Conservation (phyloP, 2,329 filamentous ascomycete species). For the Aspergillus puulaauensis region DNA sequence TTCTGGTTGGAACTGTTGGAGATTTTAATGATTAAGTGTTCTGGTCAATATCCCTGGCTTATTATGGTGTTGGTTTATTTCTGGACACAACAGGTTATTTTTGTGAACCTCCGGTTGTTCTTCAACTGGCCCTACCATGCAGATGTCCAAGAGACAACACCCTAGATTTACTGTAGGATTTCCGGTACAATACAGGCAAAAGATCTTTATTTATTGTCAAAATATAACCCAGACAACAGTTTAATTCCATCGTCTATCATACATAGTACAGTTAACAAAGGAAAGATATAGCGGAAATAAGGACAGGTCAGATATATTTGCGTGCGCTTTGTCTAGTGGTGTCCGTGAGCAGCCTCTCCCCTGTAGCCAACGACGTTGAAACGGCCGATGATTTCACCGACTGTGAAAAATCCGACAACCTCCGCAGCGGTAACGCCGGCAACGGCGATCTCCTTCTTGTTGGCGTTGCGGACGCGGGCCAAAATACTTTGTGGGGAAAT, state of each 20-base stretch:
- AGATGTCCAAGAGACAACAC: neutral
- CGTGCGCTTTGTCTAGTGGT: constrained; percentile 33
- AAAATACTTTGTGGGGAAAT: constrained; percentile 57
- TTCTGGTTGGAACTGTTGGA: neutral
- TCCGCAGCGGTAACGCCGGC: constrained; percentile 81
- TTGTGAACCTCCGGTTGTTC: neutral
- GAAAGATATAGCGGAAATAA: constrained; percentile 33
- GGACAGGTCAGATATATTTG: constrained; percentile 27
- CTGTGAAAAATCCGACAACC: constrained; percentile 92
- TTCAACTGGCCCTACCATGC: neutral
- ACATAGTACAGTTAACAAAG: constrained; percentile 40
- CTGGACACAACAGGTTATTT: neutral
- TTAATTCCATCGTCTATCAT: constrained; percentile 50
- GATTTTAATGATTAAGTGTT: neutral
- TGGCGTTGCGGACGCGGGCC: constrained; percentile 66
- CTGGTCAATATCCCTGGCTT: neutral
- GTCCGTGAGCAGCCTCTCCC: constrained; percentile 58
- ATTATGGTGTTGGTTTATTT: neutral
- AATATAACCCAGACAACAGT: constrained; percentile 41
- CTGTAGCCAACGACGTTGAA: constrained; percentile 94
- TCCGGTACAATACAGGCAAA: constrained; percentile 13
- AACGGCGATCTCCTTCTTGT: constrained; percentile 66
- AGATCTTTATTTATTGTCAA: constrained; percentile 12
- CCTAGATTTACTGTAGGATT: neutral
- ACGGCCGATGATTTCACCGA: constrained; percentile 94